phyloP scores from a whole-genome alignment of 148 eudicot species.

The Hydrangea macrophylla region DNA sequence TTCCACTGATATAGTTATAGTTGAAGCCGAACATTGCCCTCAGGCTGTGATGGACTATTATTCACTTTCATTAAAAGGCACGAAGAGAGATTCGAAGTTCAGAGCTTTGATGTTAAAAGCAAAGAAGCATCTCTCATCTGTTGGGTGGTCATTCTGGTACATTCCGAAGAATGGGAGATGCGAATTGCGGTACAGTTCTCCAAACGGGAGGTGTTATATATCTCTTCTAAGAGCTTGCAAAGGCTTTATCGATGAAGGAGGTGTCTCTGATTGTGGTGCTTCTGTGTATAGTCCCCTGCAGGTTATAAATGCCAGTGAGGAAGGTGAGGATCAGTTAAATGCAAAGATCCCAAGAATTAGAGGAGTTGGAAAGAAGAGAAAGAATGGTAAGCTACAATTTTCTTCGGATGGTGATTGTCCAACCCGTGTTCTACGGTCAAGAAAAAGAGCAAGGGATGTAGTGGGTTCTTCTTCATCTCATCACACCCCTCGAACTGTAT shows the following conservation, averaged over 20 bases:
- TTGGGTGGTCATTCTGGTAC: conserved; percentile 63
- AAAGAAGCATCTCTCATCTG: conserved; percentile 53
- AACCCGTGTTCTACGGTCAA: conserved; percentile 41
- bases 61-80: neutral
- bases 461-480: conserved; percentile 32
- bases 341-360: conserved; percentile 6
- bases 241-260: conserved; percentile 24
- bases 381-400: conserved; percentile 3
- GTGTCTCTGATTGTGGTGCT: neutral
- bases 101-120: conserved; percentile 26
- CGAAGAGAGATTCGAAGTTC: neutral
- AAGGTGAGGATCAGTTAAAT: conserved; percentile 17
- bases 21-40: conserved; percentile 47
- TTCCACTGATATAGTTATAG: conserved; percentile 9
- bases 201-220: conserved; percentile 27
- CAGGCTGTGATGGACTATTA: conserved; percentile 40
- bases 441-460: conserved; percentile 47
- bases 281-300: conserved; percentile 13
- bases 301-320: conserved; percentile 12
- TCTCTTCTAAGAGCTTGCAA: conserved; percentile 41
- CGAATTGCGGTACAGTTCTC: conserved; percentile 46
- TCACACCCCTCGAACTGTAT: conserved; percentile 44
- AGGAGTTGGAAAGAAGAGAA: conserved; percentile 21
- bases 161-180: neutral
- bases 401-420: conserved; percentile 21